Percentiles rank a stretch among this genome's conserved stretches.
phyloP scores from a whole-genome alignment of 306 rosid species.

The Vigna nakashimae region DNA sequence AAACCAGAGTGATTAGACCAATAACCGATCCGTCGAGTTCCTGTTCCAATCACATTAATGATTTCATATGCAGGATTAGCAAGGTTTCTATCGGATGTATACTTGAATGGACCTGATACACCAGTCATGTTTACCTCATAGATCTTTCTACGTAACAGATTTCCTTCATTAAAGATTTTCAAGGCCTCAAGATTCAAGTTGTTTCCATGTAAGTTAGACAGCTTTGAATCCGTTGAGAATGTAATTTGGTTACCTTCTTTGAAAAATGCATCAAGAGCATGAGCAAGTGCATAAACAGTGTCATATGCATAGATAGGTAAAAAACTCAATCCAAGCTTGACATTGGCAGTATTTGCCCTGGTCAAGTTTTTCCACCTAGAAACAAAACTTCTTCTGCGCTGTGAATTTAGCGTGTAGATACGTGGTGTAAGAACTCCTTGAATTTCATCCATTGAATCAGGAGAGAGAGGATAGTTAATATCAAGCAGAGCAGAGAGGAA shows the following conservation, averaged over 20 bases:
- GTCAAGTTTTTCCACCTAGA: slow-evolving; percentile 86
- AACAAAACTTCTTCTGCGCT: slow-evolving; percentile 66
- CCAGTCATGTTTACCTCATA: slow-evolving; percentile 76
- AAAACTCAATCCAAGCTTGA: slow-evolving; percentile 60
- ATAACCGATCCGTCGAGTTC: slow-evolving; percentile 77
- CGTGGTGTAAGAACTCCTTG: slow-evolving; percentile 86
- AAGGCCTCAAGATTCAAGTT: slow-evolving; percentile 69
- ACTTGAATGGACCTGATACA: slow-evolving; percentile 70
- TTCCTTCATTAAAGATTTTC: slow-evolving; percentile 77
- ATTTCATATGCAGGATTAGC: slow-evolving; percentile 80
- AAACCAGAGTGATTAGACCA: slow-evolving; percentile 93
- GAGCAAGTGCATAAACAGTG: slow-evolving; percentile 87
- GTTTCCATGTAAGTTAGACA: slow-evolving; percentile 45
- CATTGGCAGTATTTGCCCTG: slow-evolving; percentile 39
- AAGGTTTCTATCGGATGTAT: slow-evolving; percentile 61
- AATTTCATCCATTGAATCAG: slow-evolving; percentile 56
- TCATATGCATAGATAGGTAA: slow-evolving; percentile 81
- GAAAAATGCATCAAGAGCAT: slow-evolving; percentile 75
- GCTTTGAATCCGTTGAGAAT: slow-evolving; percentile 71
- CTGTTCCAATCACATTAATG: slow-evolving; percentile 79
- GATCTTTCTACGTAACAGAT: slow-evolving; percentile 55
- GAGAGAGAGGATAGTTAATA: slow-evolving; percentile 53
- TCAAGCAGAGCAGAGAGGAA: slow-evolving; percentile 77
- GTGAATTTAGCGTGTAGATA: slow-evolving; percentile 70
- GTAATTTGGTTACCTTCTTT: slow-evolving; percentile 71